Evolutionary conservation across 2,329 filamentous ascomycete species (phyloP), one percentile per base, ranked within the genome.

Genomic region (Calonectria multiphialidica): DNA sequence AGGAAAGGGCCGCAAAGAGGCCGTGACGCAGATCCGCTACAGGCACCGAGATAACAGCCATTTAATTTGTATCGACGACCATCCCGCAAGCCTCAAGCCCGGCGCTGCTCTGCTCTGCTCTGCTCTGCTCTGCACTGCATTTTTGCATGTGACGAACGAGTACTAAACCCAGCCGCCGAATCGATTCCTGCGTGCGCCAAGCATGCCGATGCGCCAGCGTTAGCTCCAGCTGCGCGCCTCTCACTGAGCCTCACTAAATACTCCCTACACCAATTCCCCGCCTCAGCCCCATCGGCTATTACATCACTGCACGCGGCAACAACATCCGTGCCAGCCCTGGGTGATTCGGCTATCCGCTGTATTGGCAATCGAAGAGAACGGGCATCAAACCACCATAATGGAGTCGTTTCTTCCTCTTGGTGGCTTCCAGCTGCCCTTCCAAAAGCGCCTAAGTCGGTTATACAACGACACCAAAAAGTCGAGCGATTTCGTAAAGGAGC

Each of bases 391-490:
- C 5, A 64, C 13, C 68, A 72, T 49, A 73, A 90, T 90, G 88
- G 88, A 88, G 69, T 87, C 87, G 1, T 86, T 88, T 69, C 78
- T 89, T n/a, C 86, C 88, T 12, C 80, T 86, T 59, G 86, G 86
- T 68, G 87, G 88, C 82, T 87, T 89, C 73, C 86, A 88, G 83
- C 83, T 89, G 82, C 88, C 90, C 61, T 88, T 92, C 71, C 90
- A 91, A 81, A 88, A 90, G 72, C 88, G 90, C 67, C 87, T 95
- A 21, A 94, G 92, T 76, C 88, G 93, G 78, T 90, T 96, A 70
- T 96, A 96, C 82, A 93, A 93, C 77, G 94, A 96, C 85, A 95
- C 93, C 70, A 96, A 96, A 81, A 93, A 91, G 77, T 94, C 92
- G 30, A 93, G 90, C 81, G 92, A 94, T 82, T 94, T 94, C 75